Conservation (phyloP, 345 rosid species). For the Bretschneidera sinensis region DNA sequence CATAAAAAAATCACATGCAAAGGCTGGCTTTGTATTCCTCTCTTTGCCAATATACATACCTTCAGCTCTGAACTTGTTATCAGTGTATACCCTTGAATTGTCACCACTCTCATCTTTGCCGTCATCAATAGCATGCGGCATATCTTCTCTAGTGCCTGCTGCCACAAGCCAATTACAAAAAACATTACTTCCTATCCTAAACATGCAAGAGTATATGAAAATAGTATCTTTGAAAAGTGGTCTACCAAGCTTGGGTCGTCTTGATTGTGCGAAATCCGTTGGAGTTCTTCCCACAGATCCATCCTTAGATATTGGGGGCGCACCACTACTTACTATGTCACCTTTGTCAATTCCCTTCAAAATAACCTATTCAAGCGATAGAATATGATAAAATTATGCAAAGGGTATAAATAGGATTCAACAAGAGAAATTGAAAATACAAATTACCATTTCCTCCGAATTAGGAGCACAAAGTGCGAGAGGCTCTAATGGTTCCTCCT, state of each 20-base stretch:
- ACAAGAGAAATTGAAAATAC: constrained; percentile 5
- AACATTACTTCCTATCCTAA: constrained; percentile 3
- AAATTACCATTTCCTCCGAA: constrained; percentile 74
- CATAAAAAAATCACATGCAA: constrained; percentile 14
- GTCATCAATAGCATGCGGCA: constrained; percentile 37
- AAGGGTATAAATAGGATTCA: constrained; percentile 13
- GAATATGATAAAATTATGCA: constrained; percentile 17
- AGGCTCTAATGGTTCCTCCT: constrained; percentile 69
- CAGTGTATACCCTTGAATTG: constrained; percentile 35
- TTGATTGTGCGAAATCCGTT: constrained; percentile 44
- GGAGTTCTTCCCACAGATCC: constrained; percentile 49
- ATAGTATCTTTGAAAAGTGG: constrained; percentile 15
- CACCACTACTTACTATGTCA: constrained; percentile 74
- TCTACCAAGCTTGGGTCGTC: constrained; percentile 63
- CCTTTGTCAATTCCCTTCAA: constrained; percentile 84
- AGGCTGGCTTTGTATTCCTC: constrained; percentile 4
- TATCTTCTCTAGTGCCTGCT: constrained; percentile 73
- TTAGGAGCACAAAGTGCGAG: constrained; percentile 67
- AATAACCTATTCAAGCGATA: constrained; percentile 41
- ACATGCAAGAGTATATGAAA: constrained; percentile 10
- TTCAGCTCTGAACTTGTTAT: constrained; percentile 47
- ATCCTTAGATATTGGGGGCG: constrained; percentile 71
- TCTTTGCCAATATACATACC: constrained; percentile 28
- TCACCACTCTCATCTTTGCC: constrained; percentile 41
- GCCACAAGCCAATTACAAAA: constrained; percentile 29